Evolutionary conservation across 2,329 filamentous ascomycete genomes (phyloP).

Genomic region (Colletotrichum musae): DNA sequence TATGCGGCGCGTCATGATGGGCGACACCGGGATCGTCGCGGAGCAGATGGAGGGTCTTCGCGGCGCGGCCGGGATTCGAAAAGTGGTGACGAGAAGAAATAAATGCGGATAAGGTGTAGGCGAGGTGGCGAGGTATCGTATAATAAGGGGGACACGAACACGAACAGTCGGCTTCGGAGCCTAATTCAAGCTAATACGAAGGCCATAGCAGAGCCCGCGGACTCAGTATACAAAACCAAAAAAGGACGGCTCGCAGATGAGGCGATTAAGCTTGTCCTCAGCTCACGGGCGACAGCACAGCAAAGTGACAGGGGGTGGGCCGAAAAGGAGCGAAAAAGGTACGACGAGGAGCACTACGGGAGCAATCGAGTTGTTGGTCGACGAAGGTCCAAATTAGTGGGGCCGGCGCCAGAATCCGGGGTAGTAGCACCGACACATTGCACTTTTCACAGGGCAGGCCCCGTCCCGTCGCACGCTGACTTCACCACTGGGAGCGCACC

Average conservation of each 20-base stretch:
- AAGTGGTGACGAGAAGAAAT: conserved; percentile 10
- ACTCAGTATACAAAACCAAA: conserved; percentile 6
- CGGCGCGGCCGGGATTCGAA: conserved; percentile 4
- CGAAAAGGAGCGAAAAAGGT: conserved; percentile 33
- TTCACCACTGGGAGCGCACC: no score
- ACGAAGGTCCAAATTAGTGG: conserved; percentile 32
- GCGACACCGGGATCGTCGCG: conserved; percentile 27
- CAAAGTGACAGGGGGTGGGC: conserved; percentile 22
- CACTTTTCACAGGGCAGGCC: conserved; percentile 6
- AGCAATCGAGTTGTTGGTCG: conserved; percentile 29
- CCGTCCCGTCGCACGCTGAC: no score
- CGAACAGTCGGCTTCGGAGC: conserved; percentile 40
- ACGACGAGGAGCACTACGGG: not conserved
- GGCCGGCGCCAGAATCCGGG: conserved; percentile 34
- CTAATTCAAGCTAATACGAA: conserved; percentile 35
- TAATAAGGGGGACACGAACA: conserved; percentile 20
- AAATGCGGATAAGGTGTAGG: conserved; percentile 2
- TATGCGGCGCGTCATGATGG: conserved; percentile 45
- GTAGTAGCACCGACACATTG: conserved; percentile 27
- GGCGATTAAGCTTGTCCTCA: conserved; percentile 30
- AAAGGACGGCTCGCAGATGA: conserved; percentile 3
- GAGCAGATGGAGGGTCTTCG: not conserved
- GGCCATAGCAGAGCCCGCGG: conserved; percentile 39
- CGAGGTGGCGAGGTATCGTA: no score
- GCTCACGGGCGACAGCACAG: conserved; percentile 25